Evolutionary conservation across 352 stramenopile species (phyloP).

Genomic region (Globisporangium spiculum): DNA sequence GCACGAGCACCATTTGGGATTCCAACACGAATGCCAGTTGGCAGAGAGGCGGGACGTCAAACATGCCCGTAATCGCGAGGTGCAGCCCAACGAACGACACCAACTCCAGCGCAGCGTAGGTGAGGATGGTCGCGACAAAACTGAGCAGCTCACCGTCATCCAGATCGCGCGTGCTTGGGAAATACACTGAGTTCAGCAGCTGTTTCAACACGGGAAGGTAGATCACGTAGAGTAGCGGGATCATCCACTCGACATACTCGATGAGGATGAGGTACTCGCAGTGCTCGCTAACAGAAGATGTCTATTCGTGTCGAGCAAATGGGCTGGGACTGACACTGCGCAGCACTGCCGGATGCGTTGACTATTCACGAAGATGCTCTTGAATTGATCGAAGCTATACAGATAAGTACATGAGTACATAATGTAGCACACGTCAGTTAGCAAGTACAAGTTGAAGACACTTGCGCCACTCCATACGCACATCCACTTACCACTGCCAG

Average conservation of each 20-base stretch:
- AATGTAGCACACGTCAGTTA: too few species aligned
- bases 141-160: conserved; percentile 3
- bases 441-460: too few species aligned
- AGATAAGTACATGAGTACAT: too few species aligned
- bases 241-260: conserved; percentile 37
- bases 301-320: too few species aligned
- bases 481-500: background rate
- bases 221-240: conserved; percentile 28
- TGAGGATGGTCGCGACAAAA: background rate
- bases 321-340: too few species aligned
- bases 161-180: conserved; percentile 18
- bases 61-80: background rate
- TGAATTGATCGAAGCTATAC: too few species aligned
- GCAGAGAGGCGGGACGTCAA: background rate
- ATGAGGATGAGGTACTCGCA: conserved; percentile 31
- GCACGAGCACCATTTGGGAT: background rate
- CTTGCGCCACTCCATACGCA: background rate
- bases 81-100: background rate
- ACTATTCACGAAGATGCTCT: too few species aligned
- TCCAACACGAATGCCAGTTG: background rate
- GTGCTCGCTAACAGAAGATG: conserved; percentile 1
- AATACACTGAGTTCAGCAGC: conserved; percentile 24
- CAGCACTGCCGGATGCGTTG: too few species aligned
- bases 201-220: conserved; percentile 28
- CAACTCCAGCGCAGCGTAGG: background rate